phyloP scores from a whole-genome alignment of 176 grass and related monocot species.

The Cenchrus fungigraminus region DNA sequence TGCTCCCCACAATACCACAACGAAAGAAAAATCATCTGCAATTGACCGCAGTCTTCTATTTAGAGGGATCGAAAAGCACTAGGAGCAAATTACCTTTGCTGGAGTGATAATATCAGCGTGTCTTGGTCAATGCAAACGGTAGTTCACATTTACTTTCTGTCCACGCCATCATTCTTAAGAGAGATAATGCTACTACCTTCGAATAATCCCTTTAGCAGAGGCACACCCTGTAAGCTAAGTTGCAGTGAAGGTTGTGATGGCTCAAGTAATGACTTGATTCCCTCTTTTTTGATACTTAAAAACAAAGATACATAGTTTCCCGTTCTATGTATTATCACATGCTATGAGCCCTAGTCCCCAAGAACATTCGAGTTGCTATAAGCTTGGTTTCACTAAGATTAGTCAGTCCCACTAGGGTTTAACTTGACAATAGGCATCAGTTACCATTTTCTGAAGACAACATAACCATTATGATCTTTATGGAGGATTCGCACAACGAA shows the following conservation, averaged over 20 bases:
- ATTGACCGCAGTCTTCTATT: neutral
- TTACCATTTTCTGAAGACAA: conserved; percentile 11
- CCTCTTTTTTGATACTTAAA: neutral
- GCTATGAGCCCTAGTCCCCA: neutral
- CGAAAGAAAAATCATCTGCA: neutral
- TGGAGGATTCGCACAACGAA: conserved; percentile 40
- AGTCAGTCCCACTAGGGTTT: conserved; percentile 5
- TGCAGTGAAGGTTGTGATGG: conserved; percentile 1
- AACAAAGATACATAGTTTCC: neutral
- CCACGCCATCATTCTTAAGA: conserved; percentile 1
- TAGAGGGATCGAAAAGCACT: neutral
- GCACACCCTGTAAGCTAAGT: neutral
- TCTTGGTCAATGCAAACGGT: neutral
- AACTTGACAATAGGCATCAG: neutral
- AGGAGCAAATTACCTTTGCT: conserved; percentile 13
- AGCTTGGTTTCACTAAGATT: conserved; percentile 12
- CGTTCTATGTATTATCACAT: neutral
- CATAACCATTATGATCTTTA: conserved; percentile 40
- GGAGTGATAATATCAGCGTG: conserved; percentile 14
- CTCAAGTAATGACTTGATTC: conserved; percentile 15
- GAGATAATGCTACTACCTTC: conserved; percentile 21
- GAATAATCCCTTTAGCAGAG: conserved; percentile 3
- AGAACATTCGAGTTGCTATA: conserved; percentile 3
- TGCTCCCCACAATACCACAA: neutral
- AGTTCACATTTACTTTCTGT: neutral